Evolutionary conservation across 768 basidiomycete species (phyloP).

Genomic region (Cystoderma amianthinum): DNA sequence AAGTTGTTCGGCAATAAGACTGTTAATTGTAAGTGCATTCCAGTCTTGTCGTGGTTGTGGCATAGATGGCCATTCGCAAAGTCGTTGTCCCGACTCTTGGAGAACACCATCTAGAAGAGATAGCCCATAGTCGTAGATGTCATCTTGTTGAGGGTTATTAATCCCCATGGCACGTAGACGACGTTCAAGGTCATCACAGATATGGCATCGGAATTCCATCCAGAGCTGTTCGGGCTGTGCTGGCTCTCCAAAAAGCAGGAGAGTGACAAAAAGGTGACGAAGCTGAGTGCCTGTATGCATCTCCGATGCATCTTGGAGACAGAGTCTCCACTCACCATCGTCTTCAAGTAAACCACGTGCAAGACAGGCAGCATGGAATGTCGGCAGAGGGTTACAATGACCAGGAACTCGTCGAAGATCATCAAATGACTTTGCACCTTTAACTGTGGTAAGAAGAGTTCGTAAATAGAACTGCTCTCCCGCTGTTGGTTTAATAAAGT

Average conservation of each 20-base stretch:
- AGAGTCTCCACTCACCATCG: slow-evolving; percentile 27
- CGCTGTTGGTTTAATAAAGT: slow-evolving; percentile 23
- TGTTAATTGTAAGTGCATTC: slow-evolving; percentile 13
- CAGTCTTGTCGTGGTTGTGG: slow-evolving; percentile 19
- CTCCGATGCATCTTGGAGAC: slow-evolving; percentile 25
- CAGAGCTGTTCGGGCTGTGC: slow-evolving; percentile 28
- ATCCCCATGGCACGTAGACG: slow-evolving; percentile 9
- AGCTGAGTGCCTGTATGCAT: slow-evolving; percentile 30
- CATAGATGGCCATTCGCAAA: slow-evolving; percentile 22
- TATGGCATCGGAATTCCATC: slow-evolving; percentile 20
- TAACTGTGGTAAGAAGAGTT: slow-evolving; percentile 27
- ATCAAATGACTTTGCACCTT: slow-evolving; percentile 21
- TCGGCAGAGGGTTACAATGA: slow-evolving; percentile 6
- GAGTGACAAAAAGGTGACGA: slow-evolving; percentile 24
- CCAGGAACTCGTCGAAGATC: slow-evolving; percentile 14
- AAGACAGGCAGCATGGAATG: slow-evolving; percentile 28
- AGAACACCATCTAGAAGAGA: slow-evolving; percentile 19
- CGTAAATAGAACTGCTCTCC: slow-evolving; percentile 35
- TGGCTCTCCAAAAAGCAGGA: slow-evolving; percentile 21
- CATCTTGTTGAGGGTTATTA: slow-evolving; percentile 16
- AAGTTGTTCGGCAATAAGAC: slow-evolving; percentile 22
- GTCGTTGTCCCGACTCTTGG: slow-evolving; percentile 11
- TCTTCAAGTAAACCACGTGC: slow-evolving; percentile 21
- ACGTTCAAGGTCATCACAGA: slow-evolving; percentile 33
- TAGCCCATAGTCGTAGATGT: slow-evolving; percentile 34